Evolutionary conservation across 208 protist genomes (phyloP).

Genomic region (Trypanosoma avium): DNA sequence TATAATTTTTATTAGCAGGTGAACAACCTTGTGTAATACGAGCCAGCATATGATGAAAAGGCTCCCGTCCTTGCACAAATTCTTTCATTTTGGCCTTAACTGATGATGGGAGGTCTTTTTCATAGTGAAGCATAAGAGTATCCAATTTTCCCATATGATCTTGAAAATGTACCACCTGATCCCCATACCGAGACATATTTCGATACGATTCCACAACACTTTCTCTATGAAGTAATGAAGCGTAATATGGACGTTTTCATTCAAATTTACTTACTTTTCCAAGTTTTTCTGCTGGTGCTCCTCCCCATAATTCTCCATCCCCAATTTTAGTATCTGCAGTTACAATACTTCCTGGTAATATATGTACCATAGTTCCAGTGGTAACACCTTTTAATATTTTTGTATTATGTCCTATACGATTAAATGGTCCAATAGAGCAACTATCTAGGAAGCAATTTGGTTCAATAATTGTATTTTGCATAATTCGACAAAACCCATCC

Average conservation of each 20-base stretch:
- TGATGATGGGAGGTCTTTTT: conserved; percentile 64
- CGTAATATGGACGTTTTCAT: conserved; percentile 83
- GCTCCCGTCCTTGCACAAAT: conserved; percentile 81
- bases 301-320: conserved; percentile 87
- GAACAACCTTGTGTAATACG: conserved; percentile 86
- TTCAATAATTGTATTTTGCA: conserved; percentile 86
- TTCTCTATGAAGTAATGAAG: conserved; percentile 73
- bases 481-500: conserved; percentile 74
- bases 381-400: conserved; percentile 91
- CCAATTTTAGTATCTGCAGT: conserved; percentile 79
- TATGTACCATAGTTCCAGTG: conserved; percentile 89
- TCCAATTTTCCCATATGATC: conserved; percentile 82
- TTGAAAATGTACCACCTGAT: conserved; percentile 80
- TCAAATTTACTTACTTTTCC: conserved; percentile 89
- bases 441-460: conserved; percentile 87
- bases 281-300: conserved; percentile 77
- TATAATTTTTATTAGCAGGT: conserved; percentile 73
- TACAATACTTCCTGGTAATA: conserved; percentile 84
- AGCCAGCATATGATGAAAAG: conserved; percentile 85
- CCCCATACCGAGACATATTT: conserved; percentile 87
- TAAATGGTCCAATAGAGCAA: conserved; percentile 87
- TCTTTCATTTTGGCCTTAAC: conserved; percentile 77
- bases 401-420: conserved; percentile 84
- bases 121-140: conserved; percentile 76
- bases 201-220: conserved; percentile 74